Percentiles rank a stretch among this genome's conserved stretches.
Evolutionary conservation across 768 basidiomycete species (phyloP).

Genomic region (Lentinula aciculospora): DNA sequence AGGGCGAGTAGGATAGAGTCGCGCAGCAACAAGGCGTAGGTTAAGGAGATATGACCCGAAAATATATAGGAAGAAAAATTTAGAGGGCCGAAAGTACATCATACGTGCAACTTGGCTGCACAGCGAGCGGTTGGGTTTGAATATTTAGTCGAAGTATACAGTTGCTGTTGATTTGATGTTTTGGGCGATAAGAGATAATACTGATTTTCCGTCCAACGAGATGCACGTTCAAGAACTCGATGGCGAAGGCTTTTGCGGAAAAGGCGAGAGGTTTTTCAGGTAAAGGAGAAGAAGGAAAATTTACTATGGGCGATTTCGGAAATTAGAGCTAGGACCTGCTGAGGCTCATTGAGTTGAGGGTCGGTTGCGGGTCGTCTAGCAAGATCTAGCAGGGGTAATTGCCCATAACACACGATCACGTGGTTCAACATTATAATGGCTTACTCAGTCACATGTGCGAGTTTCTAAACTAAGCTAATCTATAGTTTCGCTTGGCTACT

Average conservation of each 20-base stretch:
- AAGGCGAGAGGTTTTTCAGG: background rate
- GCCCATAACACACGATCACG: too few relatives aligned
- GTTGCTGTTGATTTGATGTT: background rate
- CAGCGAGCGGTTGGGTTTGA: background rate
- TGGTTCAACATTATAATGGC: too few relatives aligned
- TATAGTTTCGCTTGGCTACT: background rate
- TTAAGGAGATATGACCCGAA: background rate
- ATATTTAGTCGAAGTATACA: background rate
- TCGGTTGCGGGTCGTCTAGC: too few relatives aligned
- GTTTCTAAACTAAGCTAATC: too few relatives aligned
- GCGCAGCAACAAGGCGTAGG: conserved; percentile 16
- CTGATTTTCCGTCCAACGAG: background rate
- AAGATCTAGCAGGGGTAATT: too few relatives aligned
- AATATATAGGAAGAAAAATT: background rate
- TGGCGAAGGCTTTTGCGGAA: background rate
- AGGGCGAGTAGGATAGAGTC: conserved; percentile 49
- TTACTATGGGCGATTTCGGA: background rate
- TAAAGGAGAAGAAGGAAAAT: background rate
- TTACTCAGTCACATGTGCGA: too few relatives aligned
- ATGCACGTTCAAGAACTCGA: background rate
- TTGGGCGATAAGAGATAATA: too few relatives aligned
- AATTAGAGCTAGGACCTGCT: background rate
- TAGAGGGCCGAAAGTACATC: background rate
- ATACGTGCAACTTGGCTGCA: background rate
- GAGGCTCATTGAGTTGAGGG: background rate